Evolutionary conservation across 2,329 filamentous ascomycete species (phyloP).

Genomic region (Cladosporium sp.): DNA sequence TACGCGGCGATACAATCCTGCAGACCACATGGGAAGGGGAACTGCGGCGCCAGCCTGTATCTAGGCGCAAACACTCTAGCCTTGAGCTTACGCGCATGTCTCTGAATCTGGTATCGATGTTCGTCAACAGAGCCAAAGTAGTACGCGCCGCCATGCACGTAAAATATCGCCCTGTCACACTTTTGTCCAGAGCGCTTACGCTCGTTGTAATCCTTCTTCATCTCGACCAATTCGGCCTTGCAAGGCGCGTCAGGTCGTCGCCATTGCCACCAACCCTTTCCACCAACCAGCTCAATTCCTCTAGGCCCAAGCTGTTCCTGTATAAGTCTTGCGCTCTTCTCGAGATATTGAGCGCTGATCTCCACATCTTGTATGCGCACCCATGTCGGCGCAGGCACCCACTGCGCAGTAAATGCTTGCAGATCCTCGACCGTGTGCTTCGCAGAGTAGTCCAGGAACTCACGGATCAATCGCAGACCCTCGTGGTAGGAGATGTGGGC

Average conservation of each 20-base stretch:
- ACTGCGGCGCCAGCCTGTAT: constrained; percentile 88
- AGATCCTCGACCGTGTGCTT: constrained; percentile 90
- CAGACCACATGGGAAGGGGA: constrained; percentile 89
- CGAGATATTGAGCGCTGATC: constrained; percentile 62
- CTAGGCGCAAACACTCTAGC: constrained; percentile 79
- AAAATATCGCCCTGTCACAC: constrained; percentile 78
- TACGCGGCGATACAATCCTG: constrained; percentile 89
- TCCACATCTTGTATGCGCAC: constrained; percentile 68
- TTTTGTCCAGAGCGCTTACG: constrained; percentile 54
- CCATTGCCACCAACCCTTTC: constrained; percentile 88
- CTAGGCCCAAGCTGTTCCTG: constrained; percentile 70
- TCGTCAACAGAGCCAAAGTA: constrained; percentile 95
- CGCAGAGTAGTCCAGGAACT: constrained; percentile 79
- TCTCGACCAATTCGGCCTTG: constrained; percentile 93
- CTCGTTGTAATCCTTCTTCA: constrained; percentile 74
- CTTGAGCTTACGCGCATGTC: constrained; percentile 89
- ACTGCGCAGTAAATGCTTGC: constrained; percentile 85
- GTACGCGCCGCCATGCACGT: constrained; percentile 90
- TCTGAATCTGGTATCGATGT: constrained; percentile 96
- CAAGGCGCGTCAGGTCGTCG: constrained; percentile 62
- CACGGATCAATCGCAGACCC: constrained; percentile 79
- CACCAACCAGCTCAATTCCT: constrained; percentile 72
- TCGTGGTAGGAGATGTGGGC: constrained; percentile 93
- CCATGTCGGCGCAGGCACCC: constrained; percentile 87
- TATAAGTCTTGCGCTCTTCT: constrained; percentile 62